Percentiles rank a stretch among this genome's conserved stretches.
Conservation (phyloP, 805 yeast species). For the Suhomyces sp. region DNA sequence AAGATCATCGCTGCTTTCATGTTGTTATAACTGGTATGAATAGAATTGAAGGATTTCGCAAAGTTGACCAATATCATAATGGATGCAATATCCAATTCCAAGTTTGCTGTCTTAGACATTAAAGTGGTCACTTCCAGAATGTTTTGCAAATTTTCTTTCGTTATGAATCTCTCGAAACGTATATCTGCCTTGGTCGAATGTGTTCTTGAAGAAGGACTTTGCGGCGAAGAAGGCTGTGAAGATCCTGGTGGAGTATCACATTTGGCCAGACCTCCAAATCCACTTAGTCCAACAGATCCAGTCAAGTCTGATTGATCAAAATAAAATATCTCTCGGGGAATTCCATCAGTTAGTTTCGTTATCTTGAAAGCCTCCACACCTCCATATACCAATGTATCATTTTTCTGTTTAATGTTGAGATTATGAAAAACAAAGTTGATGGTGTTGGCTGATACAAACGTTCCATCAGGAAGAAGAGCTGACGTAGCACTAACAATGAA, state of each 20-base stretch:
- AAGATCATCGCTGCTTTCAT: conserved; percentile 9
- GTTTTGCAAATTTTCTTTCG: conserved; percentile 9
- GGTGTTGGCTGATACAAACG: conserved; percentile 34
- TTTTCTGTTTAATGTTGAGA: conserved; percentile 44
- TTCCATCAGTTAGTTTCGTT: conserved; percentile 11
- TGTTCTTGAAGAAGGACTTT: conserved; percentile 1
- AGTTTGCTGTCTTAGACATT: conserved; percentile 41
- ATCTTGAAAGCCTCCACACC: conserved; percentile 40
- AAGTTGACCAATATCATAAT: conserved; percentile 29
- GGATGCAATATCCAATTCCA: conserved; percentile 20
- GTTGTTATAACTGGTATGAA: conserved; percentile 18
- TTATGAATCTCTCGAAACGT: conserved; percentile 48
- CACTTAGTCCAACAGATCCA: background rate
- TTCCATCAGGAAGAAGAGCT: conserved; percentile 41
- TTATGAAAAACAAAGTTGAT: conserved; percentile 26
- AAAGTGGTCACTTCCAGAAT: conserved; percentile 38
- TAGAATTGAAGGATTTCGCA: conserved; percentile 21
- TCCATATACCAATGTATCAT: conserved; percentile 45
- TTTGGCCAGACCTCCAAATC: background rate
- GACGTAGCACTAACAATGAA: conserved; percentile 47
- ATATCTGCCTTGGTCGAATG: conserved; percentile 43
- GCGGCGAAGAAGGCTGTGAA: background rate
- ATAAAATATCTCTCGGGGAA: conserved; percentile 3
- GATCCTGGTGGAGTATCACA: background rate
- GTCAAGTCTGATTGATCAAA: conserved; percentile 6